Conservation (phyloP, 345 rosid genomes). For the Citrus trifoliata region DNA sequence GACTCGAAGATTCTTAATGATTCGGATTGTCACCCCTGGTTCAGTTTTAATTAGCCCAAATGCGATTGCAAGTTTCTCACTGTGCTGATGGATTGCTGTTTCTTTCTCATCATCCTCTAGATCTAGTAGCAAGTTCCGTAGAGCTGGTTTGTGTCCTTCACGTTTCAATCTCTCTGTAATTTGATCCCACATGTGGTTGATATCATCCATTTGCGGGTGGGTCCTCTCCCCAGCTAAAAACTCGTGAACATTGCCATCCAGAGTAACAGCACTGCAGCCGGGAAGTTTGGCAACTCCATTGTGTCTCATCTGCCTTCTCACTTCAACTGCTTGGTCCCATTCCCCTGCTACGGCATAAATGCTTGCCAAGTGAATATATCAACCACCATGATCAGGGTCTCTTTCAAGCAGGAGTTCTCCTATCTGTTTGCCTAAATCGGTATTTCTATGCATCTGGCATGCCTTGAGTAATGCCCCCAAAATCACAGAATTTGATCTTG, state of each 20-base stretch:
- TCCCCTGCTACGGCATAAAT: slow-evolving; percentile 48
- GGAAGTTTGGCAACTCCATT: slow-evolving; percentile 50
- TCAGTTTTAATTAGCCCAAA: slow-evolving; percentile 58
- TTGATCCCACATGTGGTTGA: slow-evolving; percentile 37
- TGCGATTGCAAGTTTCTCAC: slow-evolving; percentile 62
- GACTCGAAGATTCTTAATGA: slow-evolving; percentile 62
- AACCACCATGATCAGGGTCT: slow-evolving; percentile 57
- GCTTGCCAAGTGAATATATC: slow-evolving; percentile 57
- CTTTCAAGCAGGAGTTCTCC: slow-evolving; percentile 43
- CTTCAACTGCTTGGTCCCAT: slow-evolving; percentile 59
- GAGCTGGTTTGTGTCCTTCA: slow-evolving; percentile 49
- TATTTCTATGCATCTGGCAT: slow-evolving; percentile 47
- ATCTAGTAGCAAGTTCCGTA: slow-evolving; percentile 33
- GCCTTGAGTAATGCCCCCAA: slow-evolving; percentile 72
- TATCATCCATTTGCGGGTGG: slow-evolving; percentile 42
- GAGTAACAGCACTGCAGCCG: slow-evolving; percentile 56
- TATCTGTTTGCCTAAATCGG: slow-evolving; percentile 52
- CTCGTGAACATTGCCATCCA: slow-evolving; percentile 51
- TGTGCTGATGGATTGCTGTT: slow-evolving; percentile 52
- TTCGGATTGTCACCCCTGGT: slow-evolving; percentile 38
- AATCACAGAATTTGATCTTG: slow-evolving; percentile 55
- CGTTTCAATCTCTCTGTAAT: slow-evolving; percentile 34
- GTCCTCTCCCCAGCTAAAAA: slow-evolving; percentile 55
- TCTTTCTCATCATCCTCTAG: slow-evolving; percentile 50
- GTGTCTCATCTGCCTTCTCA: slow-evolving; percentile 51